Conservation (phyloP, 2,329 filamentous ascomycete genomes). For the Pseudogymnoascus sp. region DNA sequence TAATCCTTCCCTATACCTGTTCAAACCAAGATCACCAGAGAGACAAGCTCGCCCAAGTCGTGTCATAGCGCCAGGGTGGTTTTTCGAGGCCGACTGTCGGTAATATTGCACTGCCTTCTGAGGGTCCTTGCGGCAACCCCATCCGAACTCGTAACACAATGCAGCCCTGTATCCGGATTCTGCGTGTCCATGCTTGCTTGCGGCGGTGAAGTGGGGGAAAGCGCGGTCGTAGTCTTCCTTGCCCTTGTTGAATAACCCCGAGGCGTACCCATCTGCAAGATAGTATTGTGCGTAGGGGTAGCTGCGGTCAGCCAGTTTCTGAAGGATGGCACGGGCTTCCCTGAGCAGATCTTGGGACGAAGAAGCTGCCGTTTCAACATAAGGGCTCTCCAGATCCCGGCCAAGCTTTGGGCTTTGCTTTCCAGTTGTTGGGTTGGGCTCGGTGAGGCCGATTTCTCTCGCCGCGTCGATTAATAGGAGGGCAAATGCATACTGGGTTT, state of each 20-base stretch:
- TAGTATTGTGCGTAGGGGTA: conserved; percentile 99
- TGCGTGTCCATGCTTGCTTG: conserved; percentile 93
- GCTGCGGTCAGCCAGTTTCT: conserved; percentile 74
- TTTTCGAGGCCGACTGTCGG: conserved; percentile 80
- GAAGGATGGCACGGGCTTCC: conserved; percentile 83
- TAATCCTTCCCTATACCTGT: conserved; percentile 79
- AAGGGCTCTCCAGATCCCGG: conserved; percentile 40
- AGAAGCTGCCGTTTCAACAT: conserved; percentile 37
- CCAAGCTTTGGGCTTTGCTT: conserved; percentile 36
- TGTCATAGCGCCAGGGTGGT: conserved; percentile 90
- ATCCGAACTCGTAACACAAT: conserved; percentile 95
- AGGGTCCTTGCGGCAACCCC: conserved; percentile 85
- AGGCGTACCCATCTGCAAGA: conserved; percentile 86
- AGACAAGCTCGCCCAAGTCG: conserved; percentile 86
- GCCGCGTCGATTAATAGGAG: conserved; percentile 88
- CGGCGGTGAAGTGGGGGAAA: conserved; percentile 85
- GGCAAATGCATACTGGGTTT: conserved; percentile 93
- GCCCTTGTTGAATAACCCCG: conserved; percentile 89
- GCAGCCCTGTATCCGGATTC: conserved; percentile 91
- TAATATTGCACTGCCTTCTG: conserved; percentile 92
- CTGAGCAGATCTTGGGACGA: conserved; percentile 63
- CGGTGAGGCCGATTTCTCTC: conserved; percentile 61
- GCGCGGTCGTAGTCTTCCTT: conserved; percentile 87
- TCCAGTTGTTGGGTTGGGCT: conserved; percentile 27
- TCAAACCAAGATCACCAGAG: conserved; percentile 76